These are phyloP conservation scores for Acanthamoeba comandoni DNA, from an alignment of 208 protist species.

Conservation along the genomic window DNA sequence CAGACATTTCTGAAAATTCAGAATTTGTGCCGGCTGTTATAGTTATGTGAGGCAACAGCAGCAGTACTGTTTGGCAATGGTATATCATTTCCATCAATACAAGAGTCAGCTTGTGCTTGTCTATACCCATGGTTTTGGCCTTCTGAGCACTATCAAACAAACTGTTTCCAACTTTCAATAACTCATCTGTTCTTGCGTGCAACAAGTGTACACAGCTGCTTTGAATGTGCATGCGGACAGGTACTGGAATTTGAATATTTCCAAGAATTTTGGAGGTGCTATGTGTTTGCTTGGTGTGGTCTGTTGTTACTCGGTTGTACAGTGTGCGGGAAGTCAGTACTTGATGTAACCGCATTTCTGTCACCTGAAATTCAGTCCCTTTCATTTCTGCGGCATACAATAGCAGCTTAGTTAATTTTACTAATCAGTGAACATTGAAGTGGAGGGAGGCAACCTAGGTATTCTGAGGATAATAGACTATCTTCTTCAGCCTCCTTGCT, in stretches of 20 bases:
- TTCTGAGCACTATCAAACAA: conserved; percentile 56
- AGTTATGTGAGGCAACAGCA: not conserved
- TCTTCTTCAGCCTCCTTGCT: no score
- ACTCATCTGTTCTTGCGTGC: not conserved
- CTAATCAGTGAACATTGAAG: no score
- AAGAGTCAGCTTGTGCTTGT: conserved; percentile 53
- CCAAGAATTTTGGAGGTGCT: not conserved
- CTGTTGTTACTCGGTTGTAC: not conserved
- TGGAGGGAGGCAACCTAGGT: no score
- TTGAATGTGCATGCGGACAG: conserved; percentile 9
- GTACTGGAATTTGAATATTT: conserved; percentile 63
- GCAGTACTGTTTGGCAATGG: conserved; percentile 33
- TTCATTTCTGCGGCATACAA: no score
- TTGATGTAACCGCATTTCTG: not conserved
- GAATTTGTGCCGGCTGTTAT: no score
- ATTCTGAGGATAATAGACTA: no score
- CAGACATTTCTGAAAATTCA: no score
- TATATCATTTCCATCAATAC: conserved; percentile 38
- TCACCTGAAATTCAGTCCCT: conserved; percentile 1
- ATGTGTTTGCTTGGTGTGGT: no score
- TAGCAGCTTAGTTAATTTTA: no score
- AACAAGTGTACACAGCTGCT: conserved; percentile 38
- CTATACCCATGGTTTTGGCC: conserved; percentile 32
- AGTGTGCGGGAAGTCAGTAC: not conserved
- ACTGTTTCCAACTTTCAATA: not conserved